Evolutionary conservation across 495 filamentous ascomycete genomes (phyloP), one percentile per base, ranked within the genome.

Genomic region (Neurospora sp.): DNA sequence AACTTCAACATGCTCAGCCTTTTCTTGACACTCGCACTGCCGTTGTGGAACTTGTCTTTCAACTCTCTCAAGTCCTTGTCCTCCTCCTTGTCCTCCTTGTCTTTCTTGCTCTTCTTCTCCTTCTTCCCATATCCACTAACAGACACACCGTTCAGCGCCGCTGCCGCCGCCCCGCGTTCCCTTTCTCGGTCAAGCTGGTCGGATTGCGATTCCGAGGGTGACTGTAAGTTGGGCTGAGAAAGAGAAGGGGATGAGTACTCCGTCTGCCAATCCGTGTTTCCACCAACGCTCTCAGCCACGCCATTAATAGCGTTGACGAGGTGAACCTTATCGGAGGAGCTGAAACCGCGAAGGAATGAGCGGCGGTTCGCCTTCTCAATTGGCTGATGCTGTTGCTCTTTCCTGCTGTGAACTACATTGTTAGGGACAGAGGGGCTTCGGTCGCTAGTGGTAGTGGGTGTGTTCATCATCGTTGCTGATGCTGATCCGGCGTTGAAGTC

Each of bases 1-100:
- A 93, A 78, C 72, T 88, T 88, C 75, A 95, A 75, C 69, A 90
- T 78, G 76, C 91, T 93, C 70, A 94, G 81, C 77, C 92, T 80
- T 81, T 91, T 93, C 82, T 88, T 88, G 71, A 94, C 86, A 73
- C 88, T 90, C 7, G 54, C 54, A 10, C 54, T 66, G 12, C 54
- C 54, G 14, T 66, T 66, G 14, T 66, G 54, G 54, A 66, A 66
- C 54, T 66, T 66, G 14, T 66, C 54, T 9, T 66, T 66, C 14
- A 66, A 35, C 54, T 66, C 54, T 27, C 14, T 66, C 54, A 66
- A 66, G 14, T 66, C 54, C 27, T 16, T 31, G 31, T 66, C 54
- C 54, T 66, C 27, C 12, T 66, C 54, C 14, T 66, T 87, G 84
- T n/a, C 85, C 71, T 81, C 39, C 81, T 80, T 71, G 3, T 66